Base-by-base conservation (phyloP, 2,329 filamentous ascomycete genomes). In the Microdochium bolleyi region DNA sequence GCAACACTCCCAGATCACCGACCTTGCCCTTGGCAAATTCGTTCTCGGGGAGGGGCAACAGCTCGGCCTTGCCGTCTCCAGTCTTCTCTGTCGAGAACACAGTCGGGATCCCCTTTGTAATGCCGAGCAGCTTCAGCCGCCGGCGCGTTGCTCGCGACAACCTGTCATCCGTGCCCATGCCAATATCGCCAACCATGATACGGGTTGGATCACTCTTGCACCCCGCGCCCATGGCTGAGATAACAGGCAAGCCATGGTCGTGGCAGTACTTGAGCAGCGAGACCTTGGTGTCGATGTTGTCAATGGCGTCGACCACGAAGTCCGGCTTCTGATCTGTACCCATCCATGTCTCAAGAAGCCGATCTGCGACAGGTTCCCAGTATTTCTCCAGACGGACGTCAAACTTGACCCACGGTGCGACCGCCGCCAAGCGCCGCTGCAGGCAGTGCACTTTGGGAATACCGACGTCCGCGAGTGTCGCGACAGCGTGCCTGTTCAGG, bases 241-340 rank as follows among this genome's bases (percentile, higher is more conserved):
- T 92, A 25, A 99, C 90, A 1, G 84, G 86, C 24, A 97, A 74
- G 1, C 79, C 76, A 64, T 90, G 80, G 55, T 84, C 80, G 65
- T 92, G 79, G 71, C 94, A 99, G 71, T 95, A 95, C 62, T 90
- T 85, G 41, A 99, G 76, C 52, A 99, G 74, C 19, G 86, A 87
- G 2, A 99, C 92, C 73, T 99, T 99, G 52, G 90, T 95, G 51
- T 96, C 89, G 57, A 99, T 97, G 65, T 99, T 97, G 70, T 99
- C 94, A 59, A 99, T 99, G 22, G 92, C 95, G 70, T 99, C 94
- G 34, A 99, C 83, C n/a, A 99, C 84, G 63, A 86, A 99, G 61
- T 92, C 87, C 1, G 92, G 91, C 61, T 78, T 78, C 64, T 79
- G 80, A 16, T 75, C 83, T 4, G 70, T 75, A 44, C 72, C 73